Percentiles rank a stretch among this genome's conserved stretches.
These are phyloP conservation scores for Solanum stenotomum DNA, from an alignment of 257 asterid genomes.

Conservation along the genomic window DNA sequence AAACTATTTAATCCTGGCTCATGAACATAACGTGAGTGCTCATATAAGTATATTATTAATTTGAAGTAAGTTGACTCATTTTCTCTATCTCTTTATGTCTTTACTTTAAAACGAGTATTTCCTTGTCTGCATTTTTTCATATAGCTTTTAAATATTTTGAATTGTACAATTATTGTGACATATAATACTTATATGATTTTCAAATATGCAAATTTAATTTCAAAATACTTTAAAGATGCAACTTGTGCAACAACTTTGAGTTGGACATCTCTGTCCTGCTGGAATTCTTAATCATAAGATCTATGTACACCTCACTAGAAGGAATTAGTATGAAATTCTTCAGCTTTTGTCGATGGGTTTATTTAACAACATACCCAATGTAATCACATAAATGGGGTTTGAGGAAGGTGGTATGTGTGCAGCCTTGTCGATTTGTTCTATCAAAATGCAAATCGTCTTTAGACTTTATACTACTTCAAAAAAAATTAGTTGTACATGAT, in stretches of 20 bases:
- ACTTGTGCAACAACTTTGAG: not conserved
- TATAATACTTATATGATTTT: no score
- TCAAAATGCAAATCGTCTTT: not conserved
- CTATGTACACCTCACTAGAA: not conserved
- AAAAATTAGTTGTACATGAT: not conserved
- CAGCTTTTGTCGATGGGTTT: not conserved
- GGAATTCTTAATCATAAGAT: not conserved
- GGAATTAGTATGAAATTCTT: not conserved
- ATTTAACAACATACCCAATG: not conserved
- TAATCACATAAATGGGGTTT: not conserved
- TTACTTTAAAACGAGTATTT: not conserved
- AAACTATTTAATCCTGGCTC: not conserved
- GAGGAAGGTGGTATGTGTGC: not conserved
- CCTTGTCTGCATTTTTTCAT: not conserved
- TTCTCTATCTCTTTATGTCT: not conserved
- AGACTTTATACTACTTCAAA: not conserved
- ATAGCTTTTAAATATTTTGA: no score
- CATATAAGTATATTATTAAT: not conserved
- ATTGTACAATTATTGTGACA: not conserved
- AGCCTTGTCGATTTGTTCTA: not conserved
- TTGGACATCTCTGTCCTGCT: not conserved
- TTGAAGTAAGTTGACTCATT: not conserved
- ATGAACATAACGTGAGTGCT: not conserved
- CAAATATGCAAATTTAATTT: no score
- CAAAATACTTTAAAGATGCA: not conserved